Conservation (phyloP, 306 rosid genomes). For the Dicorynia guianensis region DNA sequence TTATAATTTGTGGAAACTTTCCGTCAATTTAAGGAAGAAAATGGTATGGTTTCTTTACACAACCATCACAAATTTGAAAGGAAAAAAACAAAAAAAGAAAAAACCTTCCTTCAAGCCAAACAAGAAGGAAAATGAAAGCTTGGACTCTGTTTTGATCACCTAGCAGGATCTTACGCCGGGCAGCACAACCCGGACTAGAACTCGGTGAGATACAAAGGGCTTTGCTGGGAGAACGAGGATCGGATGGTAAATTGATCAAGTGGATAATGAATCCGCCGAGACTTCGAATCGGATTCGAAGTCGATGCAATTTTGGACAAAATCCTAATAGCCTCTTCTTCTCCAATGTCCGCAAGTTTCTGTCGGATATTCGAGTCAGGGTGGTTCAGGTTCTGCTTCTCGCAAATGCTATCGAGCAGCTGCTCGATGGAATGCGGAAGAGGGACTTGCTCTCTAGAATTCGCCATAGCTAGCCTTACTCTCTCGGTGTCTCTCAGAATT, state of each 20-base stretch:
- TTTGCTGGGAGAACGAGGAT: not conserved
- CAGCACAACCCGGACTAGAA: not conserved
- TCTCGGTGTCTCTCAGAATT: too few species aligned
- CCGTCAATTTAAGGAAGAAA: too few species aligned
- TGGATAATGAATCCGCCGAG: conserved; percentile 20
- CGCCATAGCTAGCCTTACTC: not conserved
- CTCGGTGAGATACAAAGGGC: not conserved
- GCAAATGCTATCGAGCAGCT: conserved; percentile 32
- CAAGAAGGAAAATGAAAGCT: not conserved
- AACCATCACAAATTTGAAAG: not conserved
- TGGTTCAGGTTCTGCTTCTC: conserved; percentile 12
- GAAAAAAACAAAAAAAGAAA: conserved; percentile 2
- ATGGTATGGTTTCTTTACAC: too few species aligned
- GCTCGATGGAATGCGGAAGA: conserved; percentile 43
- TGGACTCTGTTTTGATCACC: not conserved
- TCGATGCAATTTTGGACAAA: not conserved
- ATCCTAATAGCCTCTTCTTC: conserved; percentile 43
- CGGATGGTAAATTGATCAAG: conserved; percentile 19
- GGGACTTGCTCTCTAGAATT: not conserved
- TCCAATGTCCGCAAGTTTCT: conserved; percentile 16
- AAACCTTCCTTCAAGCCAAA: conserved; percentile 6
- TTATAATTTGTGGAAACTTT: too few species aligned
- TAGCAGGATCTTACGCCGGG: not conserved
- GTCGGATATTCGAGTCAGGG: not conserved
- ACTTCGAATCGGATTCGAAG: not conserved